Evolutionary conservation across 495 filamentous ascomycete species (phyloP).

Genomic region (Podospora anserina): DNA sequence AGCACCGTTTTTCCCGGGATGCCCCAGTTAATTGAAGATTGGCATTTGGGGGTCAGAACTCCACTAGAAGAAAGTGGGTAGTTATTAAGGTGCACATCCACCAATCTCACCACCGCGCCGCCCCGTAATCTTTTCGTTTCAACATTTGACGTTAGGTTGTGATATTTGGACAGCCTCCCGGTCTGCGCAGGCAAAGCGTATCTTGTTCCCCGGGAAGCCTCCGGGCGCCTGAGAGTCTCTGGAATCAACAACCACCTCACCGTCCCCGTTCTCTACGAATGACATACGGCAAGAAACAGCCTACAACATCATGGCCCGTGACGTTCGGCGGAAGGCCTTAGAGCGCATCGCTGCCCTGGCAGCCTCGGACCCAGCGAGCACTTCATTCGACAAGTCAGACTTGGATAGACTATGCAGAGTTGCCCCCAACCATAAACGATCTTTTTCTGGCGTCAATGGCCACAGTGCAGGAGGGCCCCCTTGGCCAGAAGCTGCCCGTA

Average conservation of each 20-base stretch:
- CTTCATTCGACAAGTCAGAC: constrained; percentile 58
- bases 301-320: constrained; percentile 39
- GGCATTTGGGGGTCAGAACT: constrained; percentile 1
- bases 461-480: constrained; percentile 14
- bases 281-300: neutral
- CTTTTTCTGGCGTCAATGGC: constrained; percentile 37
- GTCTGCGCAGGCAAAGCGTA: neutral
- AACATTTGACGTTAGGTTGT: neutral
- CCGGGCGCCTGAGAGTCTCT: neutral
- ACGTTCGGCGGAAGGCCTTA: constrained; percentile 62
- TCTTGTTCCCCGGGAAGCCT: neutral
- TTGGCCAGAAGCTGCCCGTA: constrained; percentile 36
- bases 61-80: constrained; percentile 10
- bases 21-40: neutral
- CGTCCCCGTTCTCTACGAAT: too few species aligned
- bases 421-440: constrained; percentile 41
- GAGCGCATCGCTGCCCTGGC: constrained; percentile 67
- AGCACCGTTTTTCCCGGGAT: constrained; percentile 12
- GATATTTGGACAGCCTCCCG: neutral
- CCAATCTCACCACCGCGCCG: neutral
- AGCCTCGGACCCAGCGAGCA: constrained; percentile 44
- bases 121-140: constrained; percentile 4
- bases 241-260: neutral
- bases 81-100: constrained; percentile 6
- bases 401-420: constrained; percentile 60